Conservation (phyloP, 805 yeast species). For the Suhomyces canberraensis region DNA sequence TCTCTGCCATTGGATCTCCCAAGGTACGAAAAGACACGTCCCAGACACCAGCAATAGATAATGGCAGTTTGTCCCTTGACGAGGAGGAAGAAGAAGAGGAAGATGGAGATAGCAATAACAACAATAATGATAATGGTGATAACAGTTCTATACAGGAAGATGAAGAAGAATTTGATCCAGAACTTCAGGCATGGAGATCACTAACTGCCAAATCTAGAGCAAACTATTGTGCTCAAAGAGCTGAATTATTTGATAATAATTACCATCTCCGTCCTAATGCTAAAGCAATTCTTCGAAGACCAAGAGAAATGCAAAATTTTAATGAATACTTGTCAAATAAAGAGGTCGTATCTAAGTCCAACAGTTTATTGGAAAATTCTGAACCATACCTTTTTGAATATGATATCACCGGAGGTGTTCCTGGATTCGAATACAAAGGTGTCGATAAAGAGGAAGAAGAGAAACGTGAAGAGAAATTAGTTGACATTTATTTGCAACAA, state of each 20-base stretch:
- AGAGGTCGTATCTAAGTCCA: conserved; percentile 41
- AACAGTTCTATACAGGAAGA: conserved; percentile 35
- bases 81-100: conserved; percentile 30
- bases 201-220: conserved; percentile 77
- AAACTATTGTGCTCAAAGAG: conserved; percentile 65
- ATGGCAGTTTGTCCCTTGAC: conserved; percentile 17
- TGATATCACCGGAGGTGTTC: conserved; percentile 78
- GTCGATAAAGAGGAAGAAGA: conserved; percentile 42
- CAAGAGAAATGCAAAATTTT: conserved; percentile 65
- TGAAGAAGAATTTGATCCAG: conserved; percentile 67
- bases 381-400: conserved; percentile 75
- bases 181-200: conserved; percentile 79
- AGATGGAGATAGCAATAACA: conserved; percentile 34
- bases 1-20: conserved; percentile 12
- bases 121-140: conserved; percentile 16
- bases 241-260: conserved; percentile 58
- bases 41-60: conserved; percentile 19
- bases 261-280: conserved; percentile 60
- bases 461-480: conserved; percentile 32
- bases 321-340: conserved; percentile 41
- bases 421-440: conserved; percentile 58
- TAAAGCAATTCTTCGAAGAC: conserved; percentile 64
- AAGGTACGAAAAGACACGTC: conserved; percentile 7
- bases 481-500: conserved; percentile 30
- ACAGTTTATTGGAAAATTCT: conserved; percentile 49